These are phyloP conservation scores for Mortierella sp. DNA, from an alignment of 371 early-diverging fungal species.

Conservation along the genomic window DNA sequence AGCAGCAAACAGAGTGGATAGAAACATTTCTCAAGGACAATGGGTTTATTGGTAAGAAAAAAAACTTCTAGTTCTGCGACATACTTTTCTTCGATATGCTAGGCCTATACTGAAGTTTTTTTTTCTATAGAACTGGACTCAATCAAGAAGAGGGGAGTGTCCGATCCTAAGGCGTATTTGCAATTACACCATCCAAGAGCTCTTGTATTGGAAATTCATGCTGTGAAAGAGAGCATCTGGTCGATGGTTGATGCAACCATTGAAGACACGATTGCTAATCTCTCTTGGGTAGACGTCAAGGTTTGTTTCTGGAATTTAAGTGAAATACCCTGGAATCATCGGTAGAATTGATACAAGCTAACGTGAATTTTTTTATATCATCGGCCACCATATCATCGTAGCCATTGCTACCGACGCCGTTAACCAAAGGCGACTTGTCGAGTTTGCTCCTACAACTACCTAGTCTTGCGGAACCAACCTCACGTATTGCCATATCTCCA, in stretches of 20 bases:
- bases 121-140: conserved; percentile 23
- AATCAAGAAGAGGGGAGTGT: conserved; percentile 35
- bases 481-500: conserved; percentile 20
- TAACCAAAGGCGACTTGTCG: conserved; percentile 41
- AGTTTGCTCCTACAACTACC: conserved; percentile 47
- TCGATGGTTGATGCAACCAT: conserved; percentile 52
- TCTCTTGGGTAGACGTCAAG: conserved; percentile 55
- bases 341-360: too few relatives aligned
- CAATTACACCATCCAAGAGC: conserved; percentile 38
- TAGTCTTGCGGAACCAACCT: conserved; percentile 28
- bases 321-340: too few relatives aligned
- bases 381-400: not conserved
- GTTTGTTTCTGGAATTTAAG: conserved; percentile 10
- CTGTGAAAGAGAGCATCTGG: conserved; percentile 53
- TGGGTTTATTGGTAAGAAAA: conserved; percentile 51
- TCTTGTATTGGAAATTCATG: conserved; percentile 38
- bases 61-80: not conserved
- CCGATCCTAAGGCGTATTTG: conserved; percentile 41
- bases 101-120: not conserved
- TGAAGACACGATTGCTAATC: conserved; percentile 44
- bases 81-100: not conserved
- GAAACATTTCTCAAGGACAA: conserved; percentile 53
- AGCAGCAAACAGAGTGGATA: conserved; percentile 49
- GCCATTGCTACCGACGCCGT: conserved; percentile 45
- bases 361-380: too few relatives aligned